A percentile compares a stretch with the other conserved stretches of the same genome.
Conservation (phyloP, 2,329 filamentous ascomycete genomes). For the Xylaria sp. region DNA sequence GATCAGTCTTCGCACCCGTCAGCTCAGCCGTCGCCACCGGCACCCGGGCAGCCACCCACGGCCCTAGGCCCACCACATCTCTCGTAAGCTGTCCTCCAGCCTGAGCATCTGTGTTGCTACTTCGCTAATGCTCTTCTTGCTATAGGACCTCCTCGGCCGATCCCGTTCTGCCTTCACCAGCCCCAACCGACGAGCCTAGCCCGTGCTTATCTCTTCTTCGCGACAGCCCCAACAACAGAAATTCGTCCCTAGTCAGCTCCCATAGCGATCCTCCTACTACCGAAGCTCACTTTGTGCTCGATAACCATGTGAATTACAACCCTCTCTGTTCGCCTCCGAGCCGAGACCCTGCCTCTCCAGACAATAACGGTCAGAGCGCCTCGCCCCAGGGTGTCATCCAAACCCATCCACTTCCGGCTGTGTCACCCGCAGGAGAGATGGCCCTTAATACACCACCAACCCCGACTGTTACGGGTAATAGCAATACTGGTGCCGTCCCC, state of each 20-base stretch:
- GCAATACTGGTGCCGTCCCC: slow-evolving; percentile 23
- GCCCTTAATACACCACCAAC: slow-evolving; percentile 45
- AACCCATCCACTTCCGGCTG: slow-evolving; percentile 21
- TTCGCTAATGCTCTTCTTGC: slow-evolving; percentile 22
- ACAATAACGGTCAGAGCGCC: slow-evolving; percentile 23
- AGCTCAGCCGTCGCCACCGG: slow-evolving; percentile 8
- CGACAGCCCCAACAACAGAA: slow-evolving; percentile 50
- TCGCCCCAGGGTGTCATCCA: slow-evolving; percentile 35
- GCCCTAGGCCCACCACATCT: slow-evolving; percentile 35
- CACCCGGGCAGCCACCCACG: slow-evolving; percentile 14
- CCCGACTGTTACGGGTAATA: slow-evolving; percentile 34
- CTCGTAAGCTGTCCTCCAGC: slow-evolving; percentile 41
- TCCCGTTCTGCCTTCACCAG: slow-evolving; percentile 68
- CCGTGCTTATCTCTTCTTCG: slow-evolving; percentile 53
- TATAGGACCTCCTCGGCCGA: slow-evolving; percentile 40
- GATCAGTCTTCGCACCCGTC: slow-evolving; percentile 3
- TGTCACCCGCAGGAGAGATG: slow-evolving; percentile 38
- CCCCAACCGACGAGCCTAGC: slow-evolving; percentile 70
- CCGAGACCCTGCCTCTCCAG: slow-evolving; percentile 31
- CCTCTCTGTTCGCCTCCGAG: slow-evolving; percentile 31
- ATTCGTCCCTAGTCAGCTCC: slow-evolving; percentile 48
- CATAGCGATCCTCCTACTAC: slow-evolving; percentile 41
- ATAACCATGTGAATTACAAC: slow-evolving; percentile 30
- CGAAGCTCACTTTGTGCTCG: slow-evolving; percentile 46
- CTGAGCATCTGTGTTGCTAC: background rate